phyloP scores from a whole-genome alignment of 768 basidiomycete genomes.

The Suillus placidus region DNA sequence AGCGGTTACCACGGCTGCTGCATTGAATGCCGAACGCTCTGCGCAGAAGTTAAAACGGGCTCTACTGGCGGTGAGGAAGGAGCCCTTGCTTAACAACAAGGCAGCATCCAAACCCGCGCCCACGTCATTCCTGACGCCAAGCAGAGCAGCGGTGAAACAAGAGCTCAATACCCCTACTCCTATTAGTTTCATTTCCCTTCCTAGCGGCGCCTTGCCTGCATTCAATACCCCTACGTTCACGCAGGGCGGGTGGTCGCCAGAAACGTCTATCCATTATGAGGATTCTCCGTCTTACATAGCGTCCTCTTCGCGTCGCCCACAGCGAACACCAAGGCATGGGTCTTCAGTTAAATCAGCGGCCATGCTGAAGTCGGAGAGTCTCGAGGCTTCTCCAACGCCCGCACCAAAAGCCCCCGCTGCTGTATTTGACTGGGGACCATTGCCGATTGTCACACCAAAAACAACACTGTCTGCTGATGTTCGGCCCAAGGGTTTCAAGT shows the following conservation, averaged over 20 bases:
- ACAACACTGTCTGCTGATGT: conserved; percentile 20
- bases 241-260: conserved; percentile 24
- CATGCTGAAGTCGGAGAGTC: conserved; percentile 5
- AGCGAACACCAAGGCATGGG: conserved; percentile 5
- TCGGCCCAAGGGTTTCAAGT: conserved; percentile 1
- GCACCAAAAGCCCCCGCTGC: conserved; percentile 5
- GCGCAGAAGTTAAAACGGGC: conserved; percentile 71
- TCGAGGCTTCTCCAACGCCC: conserved; percentile 2
- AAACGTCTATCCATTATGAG: conserved; percentile 20
- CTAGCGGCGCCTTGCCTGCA: conserved; percentile 23
- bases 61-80: conserved; percentile 57
- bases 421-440: conserved; percentile 26
- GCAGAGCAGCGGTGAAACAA: conserved; percentile 24
- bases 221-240: conserved; percentile 25
- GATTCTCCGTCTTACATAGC: conserved; percentile 18
- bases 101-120: conserved; percentile 32
- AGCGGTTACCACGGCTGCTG: conserved; percentile 76
- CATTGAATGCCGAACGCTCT: conserved; percentile 78
- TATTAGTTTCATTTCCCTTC: conserved; percentile 13
- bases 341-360: conserved; percentile 7
- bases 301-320: conserved; percentile 23
- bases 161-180: conserved; percentile 13
- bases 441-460: conserved; percentile 18
- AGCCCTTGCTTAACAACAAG: conserved; percentile 68
- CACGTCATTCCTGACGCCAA: conserved; percentile 33